Base-by-base conservation (phyloP, 2,329 filamentous ascomycete species). In the Orbilia ellipsospora region DNA sequence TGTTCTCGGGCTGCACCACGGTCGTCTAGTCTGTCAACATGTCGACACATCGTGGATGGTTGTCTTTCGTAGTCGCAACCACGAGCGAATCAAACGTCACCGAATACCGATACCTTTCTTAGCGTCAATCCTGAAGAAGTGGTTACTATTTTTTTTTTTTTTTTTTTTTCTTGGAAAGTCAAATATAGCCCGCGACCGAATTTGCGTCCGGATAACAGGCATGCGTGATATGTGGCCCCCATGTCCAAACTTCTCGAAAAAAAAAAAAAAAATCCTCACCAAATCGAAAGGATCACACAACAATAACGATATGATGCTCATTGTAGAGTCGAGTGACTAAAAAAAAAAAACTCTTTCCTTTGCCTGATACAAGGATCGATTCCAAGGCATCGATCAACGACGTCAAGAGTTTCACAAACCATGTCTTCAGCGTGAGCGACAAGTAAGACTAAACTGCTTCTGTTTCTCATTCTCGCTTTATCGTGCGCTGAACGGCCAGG, bases 1-100 rank as follows among this genome's bases (percentile, higher is more conserved):
- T 52, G 48, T 52, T 52, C 48, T 52, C n/a, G 48, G n/a, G 20
- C n/a, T 52, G 48, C 16, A 52, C 48, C 48, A 20, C 18, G 48
- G 15, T 52, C 48, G 48, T 52, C 48, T 52, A 52, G 31, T 6
- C 10, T 7, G 31, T 52, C 16, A 13, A 10, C 48, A 52, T 23
- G n/a, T 52, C 48, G 15, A 52, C 48, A 23, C 48, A n/a, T 23
- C n/a, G n/a, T n/a, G n/a, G n/a, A n/a, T n/a, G n/a, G n/a, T n/a
- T n/a, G 15, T 48, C 16, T 48, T 18, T 52, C 16, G 48, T 13
- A 23, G 48, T 52, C 18, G 48, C 48, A 23, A 52, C 4, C 5
- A 52, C n/a, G 15, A 18, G 45, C 48, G 48, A 52, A 52, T 52
- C 16, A 52, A 52, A 52, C 48, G 18, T 52, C 48, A 52, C 15